Base-by-base conservation (phyloP, 352 stramenopile genomes). In the Globisporangium abappressorium region DNA sequence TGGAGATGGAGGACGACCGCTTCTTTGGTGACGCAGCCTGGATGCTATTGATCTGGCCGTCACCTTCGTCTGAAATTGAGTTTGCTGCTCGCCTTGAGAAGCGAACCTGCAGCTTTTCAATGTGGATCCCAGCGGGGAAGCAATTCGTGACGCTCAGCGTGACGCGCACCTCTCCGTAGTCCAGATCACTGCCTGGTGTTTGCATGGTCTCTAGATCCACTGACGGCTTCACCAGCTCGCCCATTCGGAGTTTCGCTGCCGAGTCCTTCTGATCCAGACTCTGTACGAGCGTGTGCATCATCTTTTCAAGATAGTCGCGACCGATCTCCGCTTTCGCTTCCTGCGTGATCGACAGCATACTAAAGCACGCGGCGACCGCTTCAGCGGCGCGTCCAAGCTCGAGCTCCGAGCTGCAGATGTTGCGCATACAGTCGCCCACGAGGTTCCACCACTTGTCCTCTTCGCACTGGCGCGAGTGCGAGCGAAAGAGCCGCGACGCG, bases 361-460 rank as follows among this genome's bases (percentile, higher is more conserved):
- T 91, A 51, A 91, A 87, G 28, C 81, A 92, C 5, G 75, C 84
- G 3, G 76, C 73, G 1, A 91, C 77, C 0, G 84, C 77, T 62
- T 91, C 79, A 4, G 80, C 74, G 5, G 78, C 79, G 15, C 80
- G 77, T 11, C 82, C 82, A 2, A 90, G 69, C 18, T 76, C 75
- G 14, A 93, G 59, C 57, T 93, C 82, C 5, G 79, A 68, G 22
- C 74, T 76, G 64, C 82, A 92, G 51, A 93, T 88, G 56, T 73
- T 71, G 2, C 71, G 78, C 11, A 89, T 74, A 57, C 74, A 88
- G 55, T 78, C 77, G 36, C 72, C 74, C 62, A 87, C 81, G 14
- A 93, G 83, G 2, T 28, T 38, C 78, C 80, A 91, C 87, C 87
- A 95, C 12, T 89, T 86, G 70, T 95, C 87, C 69, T 90, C 81